A percentile compares a stretch with the other conserved stretches of the same genome.
Conservation (phyloP, 441 rosid genomes). For the Pelargonium myrrhifolium region DNA sequence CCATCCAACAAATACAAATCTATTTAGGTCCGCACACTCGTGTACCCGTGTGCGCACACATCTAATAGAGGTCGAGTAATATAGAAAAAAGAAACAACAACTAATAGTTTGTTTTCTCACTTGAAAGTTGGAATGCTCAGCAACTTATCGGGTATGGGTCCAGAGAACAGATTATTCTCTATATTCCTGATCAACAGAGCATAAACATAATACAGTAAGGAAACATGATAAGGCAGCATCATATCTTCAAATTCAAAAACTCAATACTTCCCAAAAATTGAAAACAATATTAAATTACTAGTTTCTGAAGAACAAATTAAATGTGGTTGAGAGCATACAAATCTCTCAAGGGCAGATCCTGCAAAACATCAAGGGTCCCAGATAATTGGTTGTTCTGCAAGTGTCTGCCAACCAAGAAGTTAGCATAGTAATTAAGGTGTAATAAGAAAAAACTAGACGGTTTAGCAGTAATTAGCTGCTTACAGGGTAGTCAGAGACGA, state of each 20-base stretch:
- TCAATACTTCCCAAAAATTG: neutral
- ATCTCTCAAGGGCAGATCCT: slow-evolving; percentile 64
- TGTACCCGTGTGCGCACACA: too few relatives aligned
- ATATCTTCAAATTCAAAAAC: too few relatives aligned
- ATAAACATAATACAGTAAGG: neutral
- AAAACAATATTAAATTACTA: neutral
- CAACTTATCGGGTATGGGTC: slow-evolving; percentile 72
- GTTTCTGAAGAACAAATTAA: neutral
- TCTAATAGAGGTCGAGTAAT: too few relatives aligned
- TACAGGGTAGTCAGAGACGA: slow-evolving; percentile 50
- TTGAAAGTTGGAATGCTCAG: slow-evolving; percentile 61
- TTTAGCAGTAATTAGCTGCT: slow-evolving; percentile 20
- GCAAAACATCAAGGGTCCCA: slow-evolving; percentile 68
- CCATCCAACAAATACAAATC: too few relatives aligned
- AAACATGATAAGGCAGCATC: neutral
- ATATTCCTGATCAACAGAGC: slow-evolving; percentile 48
- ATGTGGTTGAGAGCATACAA: slow-evolving; percentile 35
- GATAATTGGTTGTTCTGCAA: slow-evolving; percentile 72
- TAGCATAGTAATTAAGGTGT: neutral
- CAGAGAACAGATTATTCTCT: slow-evolving; percentile 77
- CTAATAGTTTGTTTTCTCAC: slow-evolving; percentile 28
- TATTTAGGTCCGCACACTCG: too few relatives aligned
- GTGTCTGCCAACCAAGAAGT: slow-evolving; percentile 40
- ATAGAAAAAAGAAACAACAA: neutral
- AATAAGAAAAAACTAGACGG: neutral